Conservation (phyloP, 352 stramenopile species). For the Globisporangium nodosum region DNA sequence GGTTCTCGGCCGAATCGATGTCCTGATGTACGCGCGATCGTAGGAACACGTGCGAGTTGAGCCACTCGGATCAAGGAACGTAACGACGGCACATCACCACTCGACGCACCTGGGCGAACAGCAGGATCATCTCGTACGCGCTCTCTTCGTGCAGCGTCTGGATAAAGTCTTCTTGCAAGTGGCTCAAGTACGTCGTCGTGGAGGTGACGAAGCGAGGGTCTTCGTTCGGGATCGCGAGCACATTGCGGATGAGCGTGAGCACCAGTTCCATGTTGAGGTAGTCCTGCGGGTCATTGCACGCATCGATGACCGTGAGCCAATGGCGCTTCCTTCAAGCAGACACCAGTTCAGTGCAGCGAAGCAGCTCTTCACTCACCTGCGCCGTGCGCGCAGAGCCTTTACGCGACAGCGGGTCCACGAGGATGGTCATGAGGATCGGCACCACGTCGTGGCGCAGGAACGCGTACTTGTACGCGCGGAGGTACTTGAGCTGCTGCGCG, state of each 20-base stretch:
- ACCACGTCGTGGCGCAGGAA: slow-evolving; percentile 69
- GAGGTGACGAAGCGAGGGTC: slow-evolving; percentile 76
- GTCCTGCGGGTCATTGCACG: slow-evolving; percentile 23
- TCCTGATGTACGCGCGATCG: slow-evolving; percentile 27
- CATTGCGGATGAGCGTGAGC: slow-evolving; percentile 79
- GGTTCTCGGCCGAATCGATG: slow-evolving; percentile 79
- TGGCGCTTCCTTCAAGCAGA: not conserved
- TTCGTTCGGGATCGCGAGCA: slow-evolving; percentile 82
- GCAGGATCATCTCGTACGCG: slow-evolving; percentile 84
- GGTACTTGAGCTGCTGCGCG: slow-evolving; percentile 71
- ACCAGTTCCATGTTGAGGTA: slow-evolving; percentile 87
- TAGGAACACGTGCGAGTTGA: not conserved
- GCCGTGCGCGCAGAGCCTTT: slow-evolving; percentile 50
- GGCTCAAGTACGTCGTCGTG: slow-evolving; percentile 65
- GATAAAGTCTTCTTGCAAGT: slow-evolving; percentile 81
- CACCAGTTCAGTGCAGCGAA: not conserved
- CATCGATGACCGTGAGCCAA: not conserved
- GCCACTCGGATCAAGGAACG: not conserved
- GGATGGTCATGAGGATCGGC: slow-evolving; percentile 81
- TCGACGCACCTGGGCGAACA: slow-evolving; percentile 55
- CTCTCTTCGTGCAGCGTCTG: slow-evolving; percentile 71
- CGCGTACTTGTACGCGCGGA: slow-evolving; percentile 82
- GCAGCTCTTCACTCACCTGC: slow-evolving; percentile 18
- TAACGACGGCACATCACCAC: not conserved
- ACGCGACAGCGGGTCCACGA: slow-evolving; percentile 72